These are phyloP conservation scores for Tinospora cordifolia DNA, from an alignment of 164 flowering plant genomes.

Conservation along the genomic window DNA sequence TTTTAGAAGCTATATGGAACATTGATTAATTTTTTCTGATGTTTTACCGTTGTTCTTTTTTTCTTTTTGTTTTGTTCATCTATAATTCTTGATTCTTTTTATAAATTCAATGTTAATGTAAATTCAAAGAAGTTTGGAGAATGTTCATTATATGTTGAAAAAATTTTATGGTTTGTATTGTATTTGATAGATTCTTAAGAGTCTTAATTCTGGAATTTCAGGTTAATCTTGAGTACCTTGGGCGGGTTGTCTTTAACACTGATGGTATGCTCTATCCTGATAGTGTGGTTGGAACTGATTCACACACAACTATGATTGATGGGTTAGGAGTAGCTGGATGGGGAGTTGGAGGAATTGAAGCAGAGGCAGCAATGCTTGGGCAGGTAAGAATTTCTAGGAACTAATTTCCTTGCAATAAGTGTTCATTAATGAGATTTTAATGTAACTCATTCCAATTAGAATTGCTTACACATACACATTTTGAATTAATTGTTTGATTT, in stretches of 20 bases:
- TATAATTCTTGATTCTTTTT: too few relatives aligned
- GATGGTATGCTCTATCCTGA: constrained; percentile 82
- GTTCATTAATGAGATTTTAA: not conserved
- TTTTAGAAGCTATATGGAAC: too few relatives aligned
- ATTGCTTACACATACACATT: not conserved
- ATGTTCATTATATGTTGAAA: too few relatives aligned
- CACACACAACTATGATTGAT: constrained; percentile 50
- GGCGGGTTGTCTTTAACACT: constrained; percentile 85
- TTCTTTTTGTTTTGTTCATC: too few relatives aligned
- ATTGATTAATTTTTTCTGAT: too few relatives aligned
- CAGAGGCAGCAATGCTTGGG: constrained; percentile 93
- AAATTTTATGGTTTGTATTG: not conserved
- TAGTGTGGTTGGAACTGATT: constrained; percentile 93
- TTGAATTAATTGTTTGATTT: not conserved
- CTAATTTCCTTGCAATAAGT: not conserved
- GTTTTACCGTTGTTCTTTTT: too few relatives aligned
- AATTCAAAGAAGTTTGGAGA: too few relatives aligned
- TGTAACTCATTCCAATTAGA: not conserved
- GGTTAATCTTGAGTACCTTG: constrained; percentile 93
- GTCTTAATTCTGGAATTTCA: constrained; percentile 57
- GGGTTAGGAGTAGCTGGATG: constrained; percentile 46
- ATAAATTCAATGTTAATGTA: too few relatives aligned
- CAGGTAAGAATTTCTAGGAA: constrained; percentile 34
- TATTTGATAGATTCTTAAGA: constrained; percentile 51
- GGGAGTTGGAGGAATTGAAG: constrained; percentile 98